These are phyloP conservation scores for Pseudocohnilembus persalinus DNA, from an alignment of 169 alveolate species.

Conservation along the genomic window DNA sequence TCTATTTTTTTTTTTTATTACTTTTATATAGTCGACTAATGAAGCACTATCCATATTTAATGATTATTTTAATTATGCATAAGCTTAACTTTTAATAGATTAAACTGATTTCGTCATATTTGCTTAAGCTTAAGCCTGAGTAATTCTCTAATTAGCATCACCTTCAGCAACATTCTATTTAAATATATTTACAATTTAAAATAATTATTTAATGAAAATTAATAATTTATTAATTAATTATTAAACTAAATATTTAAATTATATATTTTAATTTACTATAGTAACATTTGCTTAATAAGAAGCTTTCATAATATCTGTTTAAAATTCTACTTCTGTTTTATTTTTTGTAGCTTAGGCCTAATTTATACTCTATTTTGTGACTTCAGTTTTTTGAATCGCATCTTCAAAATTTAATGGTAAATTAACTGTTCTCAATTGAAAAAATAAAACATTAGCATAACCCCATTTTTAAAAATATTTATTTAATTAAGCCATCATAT, in stretches of 20 bases:
- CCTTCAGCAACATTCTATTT: conserved; percentile 21
- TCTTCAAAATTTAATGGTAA: conserved; percentile 79
- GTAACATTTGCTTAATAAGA: conserved; percentile 57
- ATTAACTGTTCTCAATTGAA: conserved; percentile 77
- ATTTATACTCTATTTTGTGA: conserved; percentile 76
- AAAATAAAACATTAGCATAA: conserved; percentile 63
- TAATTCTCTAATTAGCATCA: conserved; percentile 1
- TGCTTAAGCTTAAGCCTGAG: conserved; percentile 40
- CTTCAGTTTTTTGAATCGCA: conserved; percentile 81
- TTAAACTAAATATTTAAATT: too few species aligned
- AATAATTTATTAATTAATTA: too few species aligned
- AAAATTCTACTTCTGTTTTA: conserved; percentile 66
- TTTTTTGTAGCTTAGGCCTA: conserved; percentile 75
- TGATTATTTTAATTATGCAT: conserved; percentile 26
- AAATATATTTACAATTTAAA: neutral
- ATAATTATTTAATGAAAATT: neutral
- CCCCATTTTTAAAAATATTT: conserved; percentile 46
- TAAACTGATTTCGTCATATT: conserved; percentile 23
- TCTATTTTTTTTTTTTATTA: too few species aligned
- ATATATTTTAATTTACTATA: neutral
- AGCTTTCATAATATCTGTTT: conserved; percentile 75
- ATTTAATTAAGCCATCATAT: conserved; percentile 66
- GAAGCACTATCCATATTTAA: conserved; percentile 23
- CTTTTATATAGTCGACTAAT: conserved; percentile 32
- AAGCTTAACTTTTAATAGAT: conserved; percentile 24